Conservation (phyloP, 2,329 filamentous ascomycete genomes). For the Apiospora arundinis region DNA sequence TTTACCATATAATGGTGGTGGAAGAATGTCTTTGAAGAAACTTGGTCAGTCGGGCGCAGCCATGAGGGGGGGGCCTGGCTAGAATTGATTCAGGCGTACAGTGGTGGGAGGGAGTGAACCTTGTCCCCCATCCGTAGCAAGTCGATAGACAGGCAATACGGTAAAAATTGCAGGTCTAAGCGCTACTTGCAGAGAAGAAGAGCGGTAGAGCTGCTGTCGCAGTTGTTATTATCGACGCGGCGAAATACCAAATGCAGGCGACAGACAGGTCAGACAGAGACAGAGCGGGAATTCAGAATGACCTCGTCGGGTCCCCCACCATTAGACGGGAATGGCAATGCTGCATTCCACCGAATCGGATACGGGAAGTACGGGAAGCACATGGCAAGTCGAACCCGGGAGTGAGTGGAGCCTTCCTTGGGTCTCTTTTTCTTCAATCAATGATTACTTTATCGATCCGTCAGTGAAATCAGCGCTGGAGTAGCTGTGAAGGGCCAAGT, state of each 20-base stretch:
- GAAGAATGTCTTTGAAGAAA: conserved; percentile 1
- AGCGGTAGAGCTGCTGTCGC: not conserved
- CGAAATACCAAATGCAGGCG: not conserved
- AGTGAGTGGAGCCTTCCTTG: not conserved
- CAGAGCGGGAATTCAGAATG: not conserved
- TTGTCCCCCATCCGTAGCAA: not conserved
- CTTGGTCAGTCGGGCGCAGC: not conserved
- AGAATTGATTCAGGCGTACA: conserved; percentile 1
- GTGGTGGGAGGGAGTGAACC: not conserved
- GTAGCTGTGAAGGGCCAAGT: not conserved
- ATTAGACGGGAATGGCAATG: conserved; percentile 11
- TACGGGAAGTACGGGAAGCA: conserved; percentile 9
- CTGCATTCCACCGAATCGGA: conserved; percentile 12
- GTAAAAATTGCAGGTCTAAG: not conserved
- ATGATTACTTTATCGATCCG: too few species aligned
- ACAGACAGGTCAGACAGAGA: not conserved
- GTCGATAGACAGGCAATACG: not conserved
- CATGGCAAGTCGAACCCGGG: conserved; percentile 5
- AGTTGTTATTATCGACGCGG: not conserved
- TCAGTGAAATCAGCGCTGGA: not conserved
- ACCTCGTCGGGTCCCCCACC: conserved; percentile 13
- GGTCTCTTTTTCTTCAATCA: not conserved
- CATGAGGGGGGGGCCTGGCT: not conserved
- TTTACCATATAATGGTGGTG: conserved; percentile 8
- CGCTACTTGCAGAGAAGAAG: not conserved